Conservation (phyloP, 179 eudicot species). For the Heliamphora pulchella region DNA sequence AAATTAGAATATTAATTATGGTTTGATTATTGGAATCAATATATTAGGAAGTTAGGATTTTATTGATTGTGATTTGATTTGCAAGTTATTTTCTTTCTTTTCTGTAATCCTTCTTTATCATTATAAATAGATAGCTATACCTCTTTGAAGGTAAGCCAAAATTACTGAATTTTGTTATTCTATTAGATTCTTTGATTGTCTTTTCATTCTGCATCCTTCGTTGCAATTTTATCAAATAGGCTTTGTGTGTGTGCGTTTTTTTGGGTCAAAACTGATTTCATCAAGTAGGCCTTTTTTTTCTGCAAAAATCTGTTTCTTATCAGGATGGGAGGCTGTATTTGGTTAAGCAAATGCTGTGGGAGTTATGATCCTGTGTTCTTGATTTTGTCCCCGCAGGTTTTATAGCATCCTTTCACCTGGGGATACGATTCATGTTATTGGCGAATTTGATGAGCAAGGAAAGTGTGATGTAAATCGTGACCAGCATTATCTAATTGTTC, state of each 20-base stretch:
- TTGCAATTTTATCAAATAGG: neutral
- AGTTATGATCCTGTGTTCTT: slow-evolving; percentile 3
- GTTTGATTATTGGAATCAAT: too few relatives aligned
- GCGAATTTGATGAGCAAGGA: slow-evolving; percentile 67
- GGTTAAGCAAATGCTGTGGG: neutral
- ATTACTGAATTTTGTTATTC: too few relatives aligned
- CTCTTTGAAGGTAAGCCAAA: too few relatives aligned
- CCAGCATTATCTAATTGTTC: slow-evolving; percentile 69
- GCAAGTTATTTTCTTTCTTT: too few relatives aligned
- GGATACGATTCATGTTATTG: slow-evolving; percentile 77
- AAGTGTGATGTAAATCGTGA: slow-evolving; percentile 69
- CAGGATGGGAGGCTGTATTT: neutral
- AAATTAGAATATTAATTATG: too few relatives aligned
- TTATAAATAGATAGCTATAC: too few relatives aligned
- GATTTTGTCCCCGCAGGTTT: slow-evolving; percentile 42
- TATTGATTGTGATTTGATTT: too few relatives aligned
- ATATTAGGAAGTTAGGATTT: too few relatives aligned
- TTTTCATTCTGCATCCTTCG: neutral
- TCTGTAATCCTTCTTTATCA: too few relatives aligned
- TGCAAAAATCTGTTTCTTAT: neutral
- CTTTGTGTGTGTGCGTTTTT: neutral
- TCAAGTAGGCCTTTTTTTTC: neutral
- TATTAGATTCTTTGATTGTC: neutral
- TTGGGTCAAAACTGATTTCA: neutral
- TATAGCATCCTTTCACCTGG: slow-evolving; percentile 84